Conservation (phyloP, 306 rosid species). For the Quercus cerris region DNA sequence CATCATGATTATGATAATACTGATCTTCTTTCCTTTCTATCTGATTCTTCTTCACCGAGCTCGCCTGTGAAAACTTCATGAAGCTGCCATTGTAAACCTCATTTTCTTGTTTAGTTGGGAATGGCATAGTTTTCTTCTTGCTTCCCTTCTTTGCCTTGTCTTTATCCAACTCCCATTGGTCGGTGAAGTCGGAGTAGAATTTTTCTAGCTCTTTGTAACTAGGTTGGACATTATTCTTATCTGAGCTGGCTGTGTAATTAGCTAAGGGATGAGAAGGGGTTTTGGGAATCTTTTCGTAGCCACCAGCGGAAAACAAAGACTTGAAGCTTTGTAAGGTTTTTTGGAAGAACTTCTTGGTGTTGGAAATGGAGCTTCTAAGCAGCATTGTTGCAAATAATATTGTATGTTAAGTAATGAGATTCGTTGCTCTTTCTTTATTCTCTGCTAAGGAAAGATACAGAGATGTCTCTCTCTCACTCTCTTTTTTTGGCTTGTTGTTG, state of each 20-base stretch:
- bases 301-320: slow-evolving; percentile 55
- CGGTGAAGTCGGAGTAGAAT: slow-evolving; percentile 36
- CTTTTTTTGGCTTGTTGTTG: slow-evolving; percentile 27
- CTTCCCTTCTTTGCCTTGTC: slow-evolving; percentile 20
- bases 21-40: slow-evolving; percentile 21
- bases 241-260: slow-evolving; percentile 9
- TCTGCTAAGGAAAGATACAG: slow-evolving; percentile 14
- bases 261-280: slow-evolving; percentile 37
- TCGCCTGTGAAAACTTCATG: slow-evolving; percentile 20
- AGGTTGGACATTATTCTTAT: slow-evolving; percentile 17
- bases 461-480: slow-evolving; percentile 11
- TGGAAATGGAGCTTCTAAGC: slow-evolving; percentile 62
- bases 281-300: slow-evolving; percentile 76
- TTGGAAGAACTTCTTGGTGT: slow-evolving; percentile 72
- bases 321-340: slow-evolving; percentile 66
- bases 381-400: slow-evolving; percentile 39
- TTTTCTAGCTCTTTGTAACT: slow-evolving; percentile 41
- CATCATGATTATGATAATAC: slow-evolving; percentile 6
- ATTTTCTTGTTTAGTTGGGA: slow-evolving; percentile 28
- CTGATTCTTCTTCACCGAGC: slow-evolving; percentile 22
- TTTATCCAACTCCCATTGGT: slow-evolving; percentile 40
- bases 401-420: slow-evolving; percentile 8
- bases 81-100: slow-evolving; percentile 27
- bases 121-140: slow-evolving; percentile 21
- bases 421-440: slow-evolving; percentile 6